Base-by-base conservation (phyloP, 106 monocot genomes). In the Ottelia alismoides region DNA sequence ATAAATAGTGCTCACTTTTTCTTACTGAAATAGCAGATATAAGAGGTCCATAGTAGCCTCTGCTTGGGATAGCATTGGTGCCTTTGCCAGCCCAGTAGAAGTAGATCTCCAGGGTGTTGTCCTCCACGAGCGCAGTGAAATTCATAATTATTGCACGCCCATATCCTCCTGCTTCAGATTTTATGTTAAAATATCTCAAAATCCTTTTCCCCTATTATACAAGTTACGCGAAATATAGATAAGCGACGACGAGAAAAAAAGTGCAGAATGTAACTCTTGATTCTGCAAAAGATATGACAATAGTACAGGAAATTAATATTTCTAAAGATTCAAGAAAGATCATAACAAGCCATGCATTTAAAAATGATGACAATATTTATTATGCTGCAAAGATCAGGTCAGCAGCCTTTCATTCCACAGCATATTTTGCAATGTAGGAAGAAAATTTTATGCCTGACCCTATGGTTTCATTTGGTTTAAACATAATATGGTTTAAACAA, bases 1-100 rank as follows among this genome's bases (percentile, higher is more conserved):
- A 20, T 16, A 17, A 12, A 55, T 46, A 23, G 11, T 52, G 22
- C 76, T 51, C 58, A 81, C 82, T 77, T 45, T 76, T 73, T 63
- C 52, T 82, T 0, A 82, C 74, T 57, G 81, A 69, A 64, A 82
- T 82, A 47, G 81, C 81, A 31, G 81, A 80, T 53, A 80, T 68
- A 20, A 80, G 65, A 31, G 80, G 80, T n/a, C 80, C 80, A 30
- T 50, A 49, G 25, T 55, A 54, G 29, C 65, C 47, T 56, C 31
- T 45, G 9, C 21, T 19, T 22, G 65, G 65, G 23, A 65, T 30
- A 3, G 22, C 14, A 56, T 55, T 65, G 45, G 65, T 65, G 32
- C 65, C 65, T 65, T 65, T 61, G 1, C 61, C 59, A 14, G 45
- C 22, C 59, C 59, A 60, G 18, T 45, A 12, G 47, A 79, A 70